Evolutionary conservation across 192 early-diverging fungal species (phyloP).

Genomic region (Backusella mclennaniae): DNA sequence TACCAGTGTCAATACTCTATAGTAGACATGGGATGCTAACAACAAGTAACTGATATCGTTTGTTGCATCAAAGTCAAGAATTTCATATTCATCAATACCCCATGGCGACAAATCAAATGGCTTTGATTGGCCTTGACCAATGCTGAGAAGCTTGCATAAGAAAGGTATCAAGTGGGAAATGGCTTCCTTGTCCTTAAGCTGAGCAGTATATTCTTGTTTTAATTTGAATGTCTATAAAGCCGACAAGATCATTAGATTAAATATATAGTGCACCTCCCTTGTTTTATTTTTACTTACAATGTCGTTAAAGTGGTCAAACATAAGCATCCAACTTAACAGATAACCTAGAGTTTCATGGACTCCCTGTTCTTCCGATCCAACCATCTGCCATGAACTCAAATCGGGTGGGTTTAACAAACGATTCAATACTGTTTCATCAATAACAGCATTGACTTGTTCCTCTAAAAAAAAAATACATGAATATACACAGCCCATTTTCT

Average conservation of each 20-base stretch:
- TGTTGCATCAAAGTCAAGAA: conserved; percentile 51
- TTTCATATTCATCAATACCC: conserved; percentile 63
- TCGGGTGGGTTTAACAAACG: conserved; percentile 1
- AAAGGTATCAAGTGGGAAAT: conserved; percentile 57
- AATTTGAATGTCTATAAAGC: conserved; percentile 61
- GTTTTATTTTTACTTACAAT: conserved; percentile 49
- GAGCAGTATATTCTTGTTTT: conserved; percentile 51
- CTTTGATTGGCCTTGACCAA: conserved; percentile 42
- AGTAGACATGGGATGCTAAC: conserved; percentile 76
- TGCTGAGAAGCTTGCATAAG: conserved; percentile 65
- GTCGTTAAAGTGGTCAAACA: conserved; percentile 78
- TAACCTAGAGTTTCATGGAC: conserved; percentile 58
- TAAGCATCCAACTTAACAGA: conserved; percentile 67
- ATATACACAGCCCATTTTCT: background rate
- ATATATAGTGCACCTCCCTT: background rate
- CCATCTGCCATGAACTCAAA: conserved; percentile 20
- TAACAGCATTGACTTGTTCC: conserved; percentile 1
- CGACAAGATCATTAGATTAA: background rate
- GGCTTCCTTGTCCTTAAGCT: conserved; percentile 52
- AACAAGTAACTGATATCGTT: conserved; percentile 59
- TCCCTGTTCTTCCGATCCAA: conserved; percentile 21
- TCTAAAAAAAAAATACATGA: background rate
- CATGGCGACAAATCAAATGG: conserved; percentile 69
- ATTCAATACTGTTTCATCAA: conserved; percentile 7
- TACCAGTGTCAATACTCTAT: conserved; percentile 52